Conservation (phyloP, 768 basidiomycete genomes). For the Hygrocybe punicea region DNA sequence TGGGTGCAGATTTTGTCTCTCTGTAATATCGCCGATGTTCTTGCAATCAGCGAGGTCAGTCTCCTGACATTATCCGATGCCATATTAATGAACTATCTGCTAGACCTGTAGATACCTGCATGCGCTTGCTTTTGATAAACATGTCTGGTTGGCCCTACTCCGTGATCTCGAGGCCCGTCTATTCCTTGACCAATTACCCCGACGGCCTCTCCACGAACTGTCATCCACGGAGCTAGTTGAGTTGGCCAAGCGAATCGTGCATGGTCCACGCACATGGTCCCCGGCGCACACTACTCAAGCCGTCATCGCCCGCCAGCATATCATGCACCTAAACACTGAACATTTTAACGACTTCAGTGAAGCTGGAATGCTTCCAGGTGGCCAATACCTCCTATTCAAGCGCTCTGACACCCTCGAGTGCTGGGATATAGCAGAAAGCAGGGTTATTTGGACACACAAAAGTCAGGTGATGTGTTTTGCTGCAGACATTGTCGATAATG, state of each 20-base stretch:
- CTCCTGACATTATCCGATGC: background rate
- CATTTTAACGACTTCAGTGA: background rate
- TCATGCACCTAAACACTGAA: background rate
- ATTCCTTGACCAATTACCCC: conserved; percentile 13
- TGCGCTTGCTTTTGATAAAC: conserved; percentile 2
- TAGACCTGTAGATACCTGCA: conserved; percentile 7
- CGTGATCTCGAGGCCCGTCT: conserved; percentile 7
- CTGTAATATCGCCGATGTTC: conserved; percentile 11
- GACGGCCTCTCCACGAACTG: conserved; percentile 1
- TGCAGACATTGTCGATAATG: conserved; percentile 3
- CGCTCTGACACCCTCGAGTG: conserved; percentile 6
- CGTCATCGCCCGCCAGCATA: background rate
- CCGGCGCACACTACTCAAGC: background rate
- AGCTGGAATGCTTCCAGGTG: conserved; percentile 2
- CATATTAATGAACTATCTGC: background rate
- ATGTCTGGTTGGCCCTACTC: conserved; percentile 9
- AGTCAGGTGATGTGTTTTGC: background rate
- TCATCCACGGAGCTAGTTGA: conserved; percentile 6
- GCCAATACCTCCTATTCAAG: conserved; percentile 7
- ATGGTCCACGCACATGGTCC: conserved; percentile 12
- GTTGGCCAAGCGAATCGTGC: conserved; percentile 4
- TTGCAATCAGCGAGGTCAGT: conserved; percentile 10
- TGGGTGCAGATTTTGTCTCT: conserved; percentile 8
- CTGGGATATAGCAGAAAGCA: conserved; percentile 7
- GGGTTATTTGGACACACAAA: conserved; percentile 5